Conservation (phyloP, 1,139 yeast species). For the Scheffersomyces illinoinensis region DNA sequence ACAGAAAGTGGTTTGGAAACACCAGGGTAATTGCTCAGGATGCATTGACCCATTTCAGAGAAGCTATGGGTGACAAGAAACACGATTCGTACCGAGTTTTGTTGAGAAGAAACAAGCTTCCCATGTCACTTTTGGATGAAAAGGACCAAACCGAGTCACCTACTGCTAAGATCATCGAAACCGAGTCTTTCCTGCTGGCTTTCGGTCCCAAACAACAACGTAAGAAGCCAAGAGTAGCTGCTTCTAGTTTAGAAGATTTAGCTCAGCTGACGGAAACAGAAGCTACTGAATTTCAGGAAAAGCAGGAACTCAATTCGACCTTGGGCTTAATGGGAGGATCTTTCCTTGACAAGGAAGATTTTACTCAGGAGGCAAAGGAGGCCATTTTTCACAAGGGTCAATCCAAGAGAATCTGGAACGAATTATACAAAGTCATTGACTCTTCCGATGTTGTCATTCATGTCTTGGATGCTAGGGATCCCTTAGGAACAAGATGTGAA, state of each 20-base stretch:
- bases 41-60: slow-evolving; percentile 90
- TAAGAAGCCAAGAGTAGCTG: slow-evolving; percentile 82
- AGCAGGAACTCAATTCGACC: slow-evolving; percentile 71
- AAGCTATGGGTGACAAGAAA: slow-evolving; percentile 86
- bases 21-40: slow-evolving; percentile 97
- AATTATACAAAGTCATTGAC: slow-evolving; percentile 92
- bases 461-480: slow-evolving; percentile 96
- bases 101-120: slow-evolving; percentile 85
- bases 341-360: slow-evolving; percentile 70
- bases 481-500: slow-evolving; percentile 91
- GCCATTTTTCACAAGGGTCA: slow-evolving; percentile 96
- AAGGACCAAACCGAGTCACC: slow-evolving; percentile 75
- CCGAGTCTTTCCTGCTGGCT: slow-evolving; percentile 78
- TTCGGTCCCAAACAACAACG: slow-evolving; percentile 97
- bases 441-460: slow-evolving; percentile 97
- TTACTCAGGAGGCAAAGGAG: slow-evolving; percentile 88
- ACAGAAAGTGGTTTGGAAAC: slow-evolving; percentile 96
- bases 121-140: slow-evolving; percentile 93
- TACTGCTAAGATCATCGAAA: slow-evolving; percentile 77
- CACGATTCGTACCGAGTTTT: slow-evolving; percentile 87
- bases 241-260: slow-evolving; percentile 77
- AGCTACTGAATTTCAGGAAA: slow-evolving; percentile 65
- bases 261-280: slow-evolving; percentile 64
- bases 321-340: slow-evolving; percentile 77
- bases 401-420: slow-evolving; percentile 98